A percentile compares a stretch with the other conserved stretches of the same genome.
Evolutionary conservation across 2,329 filamentous ascomycete genomes (phyloP).

Genomic region (Tetracladium maxilliforme): DNA sequence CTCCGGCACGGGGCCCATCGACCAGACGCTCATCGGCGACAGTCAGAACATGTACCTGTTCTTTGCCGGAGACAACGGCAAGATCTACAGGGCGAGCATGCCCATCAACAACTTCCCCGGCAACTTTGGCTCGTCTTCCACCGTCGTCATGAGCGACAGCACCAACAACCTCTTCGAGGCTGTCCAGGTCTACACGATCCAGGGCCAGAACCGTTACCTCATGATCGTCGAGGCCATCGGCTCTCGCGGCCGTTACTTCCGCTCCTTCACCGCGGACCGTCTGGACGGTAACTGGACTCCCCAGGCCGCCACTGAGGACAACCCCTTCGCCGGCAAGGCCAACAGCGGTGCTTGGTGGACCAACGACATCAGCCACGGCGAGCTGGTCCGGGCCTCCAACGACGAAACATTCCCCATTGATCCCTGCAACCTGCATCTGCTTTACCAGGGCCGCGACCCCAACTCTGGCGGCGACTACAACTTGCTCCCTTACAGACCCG

Average conservation of each 20-base stretch:
- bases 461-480: slow-evolving; percentile 28
- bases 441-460: slow-evolving; percentile 44
- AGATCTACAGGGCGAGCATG: slow-evolving; percentile 50
- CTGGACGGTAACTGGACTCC: slow-evolving; percentile 42
- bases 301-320: slow-evolving; percentile 36
- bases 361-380: slow-evolving; percentile 52
- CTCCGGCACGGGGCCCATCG: slow-evolving; percentile 39
- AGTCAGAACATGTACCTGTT: slow-evolving; percentile 48
- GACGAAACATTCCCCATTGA: slow-evolving; percentile 51
- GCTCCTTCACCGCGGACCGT: slow-evolving; percentile 45
- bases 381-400: slow-evolving; percentile 36
- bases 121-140: slow-evolving; percentile 35
- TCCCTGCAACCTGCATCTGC: slow-evolving; percentile 47
- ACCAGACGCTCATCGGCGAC: slow-evolving; percentile 51
- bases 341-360: slow-evolving; percentile 53
- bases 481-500: slow-evolving; percentile 36
- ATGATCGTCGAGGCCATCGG: slow-evolving; percentile 55
- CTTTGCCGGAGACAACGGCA: slow-evolving; percentile 53
- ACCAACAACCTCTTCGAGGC: slow-evolving; percentile 48
- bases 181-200: slow-evolving; percentile 48
- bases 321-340: slow-evolving; percentile 52
- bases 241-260: slow-evolving; percentile 44
- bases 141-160: slow-evolving; percentile 34
- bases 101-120: slow-evolving; percentile 46
- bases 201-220: slow-evolving; percentile 38